These are phyloP conservation scores for Pichia sp. DNA, from an alignment of 1,139 yeast species.

Conservation along the genomic window DNA sequence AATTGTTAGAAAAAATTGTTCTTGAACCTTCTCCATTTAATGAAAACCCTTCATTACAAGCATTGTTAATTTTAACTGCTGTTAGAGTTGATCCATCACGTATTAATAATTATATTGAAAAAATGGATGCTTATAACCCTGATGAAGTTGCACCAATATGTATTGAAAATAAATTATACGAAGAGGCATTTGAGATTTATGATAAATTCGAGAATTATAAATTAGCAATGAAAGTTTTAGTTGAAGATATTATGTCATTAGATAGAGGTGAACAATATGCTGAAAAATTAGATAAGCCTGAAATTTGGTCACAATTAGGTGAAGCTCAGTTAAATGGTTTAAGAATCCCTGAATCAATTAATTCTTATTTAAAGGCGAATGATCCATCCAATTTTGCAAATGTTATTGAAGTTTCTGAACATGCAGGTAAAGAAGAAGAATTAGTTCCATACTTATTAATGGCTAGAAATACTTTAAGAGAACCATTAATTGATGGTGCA, in stretches of 20 bases:
- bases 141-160: conserved; percentile 91
- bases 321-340: conserved; percentile 92
- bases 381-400: conserved; percentile 88
- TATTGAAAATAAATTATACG: conserved; percentile 79
- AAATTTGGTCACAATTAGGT: conserved; percentile 93
- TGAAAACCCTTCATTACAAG: conserved; percentile 92
- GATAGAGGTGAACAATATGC: conserved; percentile 95
- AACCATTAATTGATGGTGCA: conserved; percentile 89
- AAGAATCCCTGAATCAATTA: conserved; percentile 86
- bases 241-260: conserved; percentile 86
- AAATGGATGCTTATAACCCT: conserved; percentile 86
- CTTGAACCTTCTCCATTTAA: conserved; percentile 95
- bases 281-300: conserved; percentile 79
- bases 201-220: conserved; percentile 72
- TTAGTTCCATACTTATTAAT: conserved; percentile 77
- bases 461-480: conserved; percentile 93
- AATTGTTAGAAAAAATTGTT: conserved; percentile 88
- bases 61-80: conserved; percentile 85
- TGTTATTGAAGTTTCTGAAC: conserved; percentile 92
- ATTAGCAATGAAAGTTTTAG: conserved; percentile 84
- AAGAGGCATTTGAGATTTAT: conserved; percentile 93
- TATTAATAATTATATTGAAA: conserved; percentile 78
- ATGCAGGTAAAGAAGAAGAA: conserved; percentile 94
- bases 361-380: conserved; percentile 80
- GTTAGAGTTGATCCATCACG: conserved; percentile 89